Base-by-base conservation (phyloP, 805 yeast species). In the Maudiozyma serrabonitensis region DNA sequence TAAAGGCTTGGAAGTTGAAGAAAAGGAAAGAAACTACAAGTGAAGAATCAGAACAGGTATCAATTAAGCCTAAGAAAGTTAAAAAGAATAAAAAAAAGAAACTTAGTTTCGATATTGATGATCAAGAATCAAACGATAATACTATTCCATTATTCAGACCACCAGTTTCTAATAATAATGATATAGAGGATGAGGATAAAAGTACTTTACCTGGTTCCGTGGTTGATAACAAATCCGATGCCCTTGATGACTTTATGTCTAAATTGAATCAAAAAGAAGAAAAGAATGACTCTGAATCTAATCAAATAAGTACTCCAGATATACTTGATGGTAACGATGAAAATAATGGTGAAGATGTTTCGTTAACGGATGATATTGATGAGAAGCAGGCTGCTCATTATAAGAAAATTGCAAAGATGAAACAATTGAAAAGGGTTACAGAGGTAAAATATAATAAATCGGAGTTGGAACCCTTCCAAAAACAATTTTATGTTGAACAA, bases 401-500 rank as follows among this genome's bases (percentile, higher is more conserved):
- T 40, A 55, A 72, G 11, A 60, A 67, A 5, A 59, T 70, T 19
- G 61, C 72, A 1, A 69, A 73, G 46, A 58, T 73, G 43, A 67
- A 69, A 31, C 67, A 73, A 21, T 64, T 73, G 35, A 75, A 70
- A 46, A 50, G 54, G 23, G 67, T 64, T 8, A 53, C 52, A n/a
- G 55, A 47, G 25, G 51, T 68, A 11, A 50, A 66, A 25, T 66
- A 64, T 25, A 44, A 57, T 26, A 49, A 63, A 6, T 61, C 60
- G 12, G 65, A 68, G 2, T 74, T 82, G 52, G 75, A 69, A 31
- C 75, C 80, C 0, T 81, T 88, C 56, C 62, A 76, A 16, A 86
- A 81, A 61, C 55, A 66, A 9, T 84, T 89, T 57, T 87, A 85
- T 60, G 64, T 67, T 1, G 87, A 81, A 54, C 78, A 84, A 1